Conservation (phyloP, 2,329 filamentous ascomycete genomes). For the Hansfordia pulvinata region DNA sequence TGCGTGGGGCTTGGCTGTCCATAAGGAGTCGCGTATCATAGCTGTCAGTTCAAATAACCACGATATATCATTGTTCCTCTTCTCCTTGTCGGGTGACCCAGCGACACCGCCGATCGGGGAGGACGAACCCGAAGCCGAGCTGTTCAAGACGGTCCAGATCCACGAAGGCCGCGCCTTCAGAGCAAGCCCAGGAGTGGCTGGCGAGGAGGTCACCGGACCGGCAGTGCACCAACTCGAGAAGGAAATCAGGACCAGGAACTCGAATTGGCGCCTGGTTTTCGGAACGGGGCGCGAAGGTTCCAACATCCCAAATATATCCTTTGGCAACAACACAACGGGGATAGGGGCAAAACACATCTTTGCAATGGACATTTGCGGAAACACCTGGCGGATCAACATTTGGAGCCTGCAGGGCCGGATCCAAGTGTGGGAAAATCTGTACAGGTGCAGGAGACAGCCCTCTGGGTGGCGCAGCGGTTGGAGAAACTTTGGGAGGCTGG, state of each 20-base stretch:
- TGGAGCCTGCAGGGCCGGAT: constrained; percentile 23
- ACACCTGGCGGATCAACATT: constrained; percentile 35
- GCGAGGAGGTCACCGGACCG: constrained; percentile 3
- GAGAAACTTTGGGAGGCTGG: too few relatives aligned
- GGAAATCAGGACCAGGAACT: constrained; percentile 24
- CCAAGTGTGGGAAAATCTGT: too few relatives aligned
- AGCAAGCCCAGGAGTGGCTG: neutral
- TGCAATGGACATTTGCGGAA: constrained; percentile 35
- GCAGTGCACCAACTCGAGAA: constrained; percentile 14
- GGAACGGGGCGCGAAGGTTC: constrained; percentile 21
- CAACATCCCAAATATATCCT: constrained; percentile 41
- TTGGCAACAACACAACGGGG: constrained; percentile 30
- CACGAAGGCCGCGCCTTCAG: constrained; percentile 7
- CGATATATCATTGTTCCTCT: constrained; percentile 17
- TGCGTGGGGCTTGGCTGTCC: constrained; percentile 82
- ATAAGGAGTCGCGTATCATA: constrained; percentile 68
- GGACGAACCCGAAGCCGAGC: constrained; percentile 3
- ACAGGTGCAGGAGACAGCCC: too few relatives aligned
- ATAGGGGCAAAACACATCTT: constrained; percentile 35
- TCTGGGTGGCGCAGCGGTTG: too few relatives aligned
- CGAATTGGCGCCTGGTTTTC: constrained; percentile 37
- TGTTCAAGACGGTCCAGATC: constrained; percentile 9
- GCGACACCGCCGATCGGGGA: constrained; percentile 2
- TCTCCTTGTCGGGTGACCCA: constrained; percentile 13
- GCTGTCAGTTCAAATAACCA: constrained; percentile 69